phyloP scores from a whole-genome alignment of 2,329 filamentous ascomycete species.

The Ophiostoma tasmaniense region DNA sequence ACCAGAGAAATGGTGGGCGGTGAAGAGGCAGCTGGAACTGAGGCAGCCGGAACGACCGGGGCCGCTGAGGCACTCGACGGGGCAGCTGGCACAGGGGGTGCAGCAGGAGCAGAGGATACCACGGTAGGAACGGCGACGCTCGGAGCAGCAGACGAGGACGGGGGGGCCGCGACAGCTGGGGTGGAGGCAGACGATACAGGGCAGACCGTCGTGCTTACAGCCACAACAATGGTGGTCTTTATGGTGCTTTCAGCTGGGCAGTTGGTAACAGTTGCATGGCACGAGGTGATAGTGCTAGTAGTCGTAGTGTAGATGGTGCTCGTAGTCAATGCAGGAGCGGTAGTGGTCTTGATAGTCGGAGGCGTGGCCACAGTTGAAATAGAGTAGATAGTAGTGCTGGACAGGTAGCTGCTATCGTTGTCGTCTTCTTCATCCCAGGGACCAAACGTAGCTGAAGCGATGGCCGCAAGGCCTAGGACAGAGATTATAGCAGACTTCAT shows the following conservation, averaged over 20 bases:
- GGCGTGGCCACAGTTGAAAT: background rate
- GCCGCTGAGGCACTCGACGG: background rate
- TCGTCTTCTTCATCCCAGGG: background rate
- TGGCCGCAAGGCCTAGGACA: background rate
- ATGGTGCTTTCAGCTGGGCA: constrained; percentile 43
- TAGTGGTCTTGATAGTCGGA: background rate
- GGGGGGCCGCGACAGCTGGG: background rate
- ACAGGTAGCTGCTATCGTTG: background rate
- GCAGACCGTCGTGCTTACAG: constrained; percentile 52
- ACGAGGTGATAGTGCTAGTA: constrained; percentile 42
- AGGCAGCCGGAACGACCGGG: background rate
- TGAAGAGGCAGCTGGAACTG: background rate
- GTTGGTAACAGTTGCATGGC: constrained; percentile 37
- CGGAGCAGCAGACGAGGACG: background rate
- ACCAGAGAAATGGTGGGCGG: background rate
- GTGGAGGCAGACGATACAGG: background rate
- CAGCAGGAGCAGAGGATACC: background rate
- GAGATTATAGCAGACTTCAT: background rate
- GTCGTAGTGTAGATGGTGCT: constrained; percentile 40
- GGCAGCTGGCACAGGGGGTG: background rate
- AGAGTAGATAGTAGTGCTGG: background rate
- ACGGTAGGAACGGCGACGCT: background rate
- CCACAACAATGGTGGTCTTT: constrained; percentile 42
- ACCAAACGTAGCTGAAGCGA: background rate
- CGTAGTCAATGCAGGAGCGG: constrained; percentile 15